Base-by-base conservation (phyloP, 2,329 filamentous ascomycete species). In the Cercospora berteroae region DNA sequence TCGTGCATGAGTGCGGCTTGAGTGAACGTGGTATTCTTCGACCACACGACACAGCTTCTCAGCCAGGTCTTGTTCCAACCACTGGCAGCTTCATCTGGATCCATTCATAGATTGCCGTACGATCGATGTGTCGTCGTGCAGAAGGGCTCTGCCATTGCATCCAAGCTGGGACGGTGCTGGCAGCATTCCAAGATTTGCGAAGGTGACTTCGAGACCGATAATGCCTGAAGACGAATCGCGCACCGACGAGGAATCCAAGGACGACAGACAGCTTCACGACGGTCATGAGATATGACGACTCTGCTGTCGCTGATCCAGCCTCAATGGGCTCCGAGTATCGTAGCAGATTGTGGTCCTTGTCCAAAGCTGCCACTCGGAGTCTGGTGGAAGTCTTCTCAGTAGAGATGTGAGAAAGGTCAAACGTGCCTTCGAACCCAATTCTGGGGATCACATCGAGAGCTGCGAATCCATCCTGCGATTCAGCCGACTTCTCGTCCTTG, bases 401-500 rank as follows among this genome's bases (percentile, higher is more conserved):
- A 10, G 67, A 55, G 5, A 55, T 1, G 5, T 36, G 36, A 5
- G 71, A 68, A 13, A 74, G 62, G 12, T 69, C 61, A 63, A 74
- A 73, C 5, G 55, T 42, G 23, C 66, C 73, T 66, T 76, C 74
- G 57, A 76, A 76, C 8, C 70, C 70, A 10, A 68, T 58, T 52
- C 70, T 73, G 5, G 67, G 63, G 6, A 72, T 56, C n/a, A 69
- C 63, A 48, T 71, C 70, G 44, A 75, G 63, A 23, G 48, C 67
- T 29, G 67, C 58, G 16, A 69, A 70, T 7, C 10, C 23, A 12
- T 62, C n/a, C 16, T 68, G 60, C 2, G 23, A 39, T 10, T 44
- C 50, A 18, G 63, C 52, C 18, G 61, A 63, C 10, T 56, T 55
- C 18, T 68, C 92, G 94, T 75, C 88, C 97, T 50, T 86, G 94